phyloP scores from a whole-genome alignment of 148 eudicot genomes.

The Rhododendron vialii region DNA sequence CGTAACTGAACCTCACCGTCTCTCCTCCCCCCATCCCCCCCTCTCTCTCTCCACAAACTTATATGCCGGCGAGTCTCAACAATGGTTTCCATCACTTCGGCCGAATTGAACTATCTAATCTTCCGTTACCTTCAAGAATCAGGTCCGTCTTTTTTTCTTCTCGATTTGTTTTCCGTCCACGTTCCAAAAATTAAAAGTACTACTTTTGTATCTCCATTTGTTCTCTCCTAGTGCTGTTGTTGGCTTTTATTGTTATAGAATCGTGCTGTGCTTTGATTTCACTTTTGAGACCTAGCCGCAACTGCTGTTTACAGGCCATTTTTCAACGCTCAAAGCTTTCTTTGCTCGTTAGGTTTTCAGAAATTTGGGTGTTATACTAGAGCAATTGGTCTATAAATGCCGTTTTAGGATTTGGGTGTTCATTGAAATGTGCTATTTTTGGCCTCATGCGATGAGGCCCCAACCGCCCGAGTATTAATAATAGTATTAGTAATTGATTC shows the following conservation, averaged over 20 bases:
- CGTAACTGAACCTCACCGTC: not conserved
- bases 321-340: not conserved
- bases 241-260: not conserved
- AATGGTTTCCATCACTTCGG: slow-evolving; percentile 33
- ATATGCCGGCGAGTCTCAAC: not conserved
- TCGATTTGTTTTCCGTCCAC: not conserved
- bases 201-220: not conserved
- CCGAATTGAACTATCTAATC: slow-evolving; percentile 34
- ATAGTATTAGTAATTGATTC: not conserved
- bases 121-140: slow-evolving; percentile 55
- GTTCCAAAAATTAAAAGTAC: not conserved
- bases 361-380: not conserved
- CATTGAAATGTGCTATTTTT: not conserved
- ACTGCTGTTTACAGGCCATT: not conserved
- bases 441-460: not conserved
- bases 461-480: not conserved
- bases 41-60: not conserved
- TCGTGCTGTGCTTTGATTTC: not conserved
- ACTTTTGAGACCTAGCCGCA: not conserved
- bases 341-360: not conserved
- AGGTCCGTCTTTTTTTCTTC: slow-evolving; percentile 19
- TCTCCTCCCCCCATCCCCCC: not conserved
- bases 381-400: not conserved
- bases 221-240: not conserved
- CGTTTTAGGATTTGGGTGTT: not conserved